Base-by-base conservation (phyloP, 192 early-diverging fungal species). In the Chytriomyces confervae region DNA sequence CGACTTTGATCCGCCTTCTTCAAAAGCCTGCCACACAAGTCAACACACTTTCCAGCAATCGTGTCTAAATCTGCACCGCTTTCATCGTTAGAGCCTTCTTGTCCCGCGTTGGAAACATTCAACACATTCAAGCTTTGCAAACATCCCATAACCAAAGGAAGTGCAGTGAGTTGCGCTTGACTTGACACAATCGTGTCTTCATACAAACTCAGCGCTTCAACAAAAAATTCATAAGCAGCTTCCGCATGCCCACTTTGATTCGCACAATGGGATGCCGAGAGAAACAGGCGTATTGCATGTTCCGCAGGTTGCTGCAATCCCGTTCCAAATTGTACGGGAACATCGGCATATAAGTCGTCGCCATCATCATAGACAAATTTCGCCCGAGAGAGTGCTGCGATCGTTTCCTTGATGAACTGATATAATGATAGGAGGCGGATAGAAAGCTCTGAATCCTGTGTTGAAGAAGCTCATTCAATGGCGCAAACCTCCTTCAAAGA, bases 151-250 rank as follows among this genome's bases (percentile, higher is more conserved):
- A 98, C 91, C 44, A 92, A 88, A 6, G 90, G 92, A 66, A 99
- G 91, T 11, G 95, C 95, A 75, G 93, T 91, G 79, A 92, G 95
- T 83, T 98, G 96, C 20, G 93, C 91, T 70, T 91, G 89, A 67
- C 95, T 96, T 68, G 96, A 96, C 43, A 24, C 1, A 49, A 98
- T 94, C 29, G 94, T 90, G 69, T 99, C 96, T 82, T 99, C 98
- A 81, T 97, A 99, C 62, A 96, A 90, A 0, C 93, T 96, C 70
- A 99, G 94, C 18, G 97, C 96, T 66, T 97, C 92, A 6, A 96
- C 95, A 84, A 98, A 91, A 83, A 98, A 96, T 82, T 99, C 98
- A 83, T 98, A 98, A 11, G 92, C 90, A n/a, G 95, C 88, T 70
- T 96, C 96, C 76, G 97, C 97, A 78, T 95, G 91, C 8, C 93